These are phyloP conservation scores for Annulohypoxylon maeteangense DNA, from an alignment of 495 filamentous ascomycete species.

Conservation along the genomic window DNA sequence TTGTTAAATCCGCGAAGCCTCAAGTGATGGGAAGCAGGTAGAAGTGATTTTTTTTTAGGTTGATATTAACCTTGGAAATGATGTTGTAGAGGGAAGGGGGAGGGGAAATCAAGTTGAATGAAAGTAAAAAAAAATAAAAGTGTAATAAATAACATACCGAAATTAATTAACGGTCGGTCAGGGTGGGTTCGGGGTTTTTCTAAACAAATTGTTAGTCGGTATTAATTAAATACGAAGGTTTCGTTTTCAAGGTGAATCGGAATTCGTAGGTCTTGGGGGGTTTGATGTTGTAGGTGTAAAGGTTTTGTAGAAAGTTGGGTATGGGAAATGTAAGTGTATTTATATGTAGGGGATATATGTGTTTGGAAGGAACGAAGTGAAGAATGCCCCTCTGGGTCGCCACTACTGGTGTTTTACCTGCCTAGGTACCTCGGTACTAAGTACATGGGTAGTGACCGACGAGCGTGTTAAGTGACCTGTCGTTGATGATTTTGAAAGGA, in stretches of 20 bases:
- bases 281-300: neutral
- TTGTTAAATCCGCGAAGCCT: neutral
- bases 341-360: neutral
- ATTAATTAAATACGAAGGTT: neutral
- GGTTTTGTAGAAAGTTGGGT: neutral
- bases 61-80: neutral
- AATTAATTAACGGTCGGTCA: neutral
- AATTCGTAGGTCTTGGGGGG: neutral
- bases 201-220: neutral
- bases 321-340: neutral
- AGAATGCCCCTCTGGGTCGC: neutral
- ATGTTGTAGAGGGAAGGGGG: neutral
- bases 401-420: neutral
- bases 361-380: neutral
- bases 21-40: neutral
- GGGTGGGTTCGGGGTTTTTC: neutral
- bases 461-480: neutral
- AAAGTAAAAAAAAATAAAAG: neutral
- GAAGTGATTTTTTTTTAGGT: neutral
- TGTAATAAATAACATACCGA: neutral
- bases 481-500: neutral
- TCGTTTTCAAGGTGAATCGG: neutral
- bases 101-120: neutral
- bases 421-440: neutral
- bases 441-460: neutral